Evolutionary conservation across 129 eudicot genomes (phyloP).

Genomic region (Oenanthe sinensis): DNA sequence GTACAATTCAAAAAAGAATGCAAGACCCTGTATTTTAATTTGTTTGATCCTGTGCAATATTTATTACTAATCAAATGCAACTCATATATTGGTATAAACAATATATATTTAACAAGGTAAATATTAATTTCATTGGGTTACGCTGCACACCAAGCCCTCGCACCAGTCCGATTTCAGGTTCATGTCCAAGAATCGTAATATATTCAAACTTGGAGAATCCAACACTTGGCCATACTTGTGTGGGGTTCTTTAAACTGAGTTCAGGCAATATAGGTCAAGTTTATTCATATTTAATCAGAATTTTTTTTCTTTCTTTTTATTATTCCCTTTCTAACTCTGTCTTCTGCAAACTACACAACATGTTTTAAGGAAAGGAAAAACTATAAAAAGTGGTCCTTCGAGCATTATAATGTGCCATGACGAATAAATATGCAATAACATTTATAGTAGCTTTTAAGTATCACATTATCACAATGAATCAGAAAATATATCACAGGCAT

Average conservation of each 20-base stretch:
- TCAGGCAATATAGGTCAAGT: not conserved
- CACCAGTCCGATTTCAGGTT: not conserved
- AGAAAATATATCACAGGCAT: not conserved
- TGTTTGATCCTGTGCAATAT: not conserved
- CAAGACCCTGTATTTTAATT: no score
- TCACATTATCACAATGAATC: not conserved
- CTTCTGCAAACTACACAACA: not conserved
- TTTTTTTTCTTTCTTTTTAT: not conserved
- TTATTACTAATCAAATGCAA: not conserved
- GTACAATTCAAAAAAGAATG: not conserved
- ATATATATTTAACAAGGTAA: not conserved
- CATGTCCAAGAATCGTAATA: not conserved
- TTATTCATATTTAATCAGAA: not conserved
- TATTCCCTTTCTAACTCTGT: not conserved
- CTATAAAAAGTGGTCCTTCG: not conserved
- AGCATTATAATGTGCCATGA: not conserved
- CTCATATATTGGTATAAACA: not conserved
- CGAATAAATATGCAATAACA: not conserved
- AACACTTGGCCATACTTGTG: not conserved
- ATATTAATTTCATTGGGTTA: not conserved
- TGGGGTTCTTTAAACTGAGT: not conserved
- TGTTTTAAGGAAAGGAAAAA: not conserved
- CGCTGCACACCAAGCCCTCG: not conserved
- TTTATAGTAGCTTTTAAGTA: no score
- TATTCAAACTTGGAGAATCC: not conserved